Base-by-base conservation (phyloP, 805 yeast species). In the Cyberlindnera mycetangii region DNA sequence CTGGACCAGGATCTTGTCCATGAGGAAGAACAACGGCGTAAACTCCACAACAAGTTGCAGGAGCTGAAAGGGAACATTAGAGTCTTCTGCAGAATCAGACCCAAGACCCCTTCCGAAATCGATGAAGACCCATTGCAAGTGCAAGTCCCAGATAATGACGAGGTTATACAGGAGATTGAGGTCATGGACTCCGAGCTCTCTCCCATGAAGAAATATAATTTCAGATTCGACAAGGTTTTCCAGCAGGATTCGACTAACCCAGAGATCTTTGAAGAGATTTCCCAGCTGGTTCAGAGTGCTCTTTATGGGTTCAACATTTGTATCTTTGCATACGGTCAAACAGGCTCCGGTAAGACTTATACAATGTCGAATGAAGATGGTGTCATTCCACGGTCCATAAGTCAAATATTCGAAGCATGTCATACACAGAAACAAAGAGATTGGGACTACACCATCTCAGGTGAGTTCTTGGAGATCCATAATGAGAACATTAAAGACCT, bases 281-380 rank as follows among this genome's bases (percentile, higher is more conserved):
- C 93, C 2, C 96, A 89, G 61, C 65, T 92, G 18, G 81, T 92
- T 2, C 96, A 89, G 61, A 88, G 76, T 68, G 81, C 95, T 1
- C 62, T 90, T 12, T 95, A 92, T 64, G 99, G 99, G 0, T 81
- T 73, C 58, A 89, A 89, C 54, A 96, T 89, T 3, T 89, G 97
- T 63, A 87, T 93, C 2, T 89, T 92, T 68, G 96, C 98, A 0
- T 92, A 93, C 62, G 99, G 99, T 1, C 99, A 92, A 64, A 93
- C 99, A 0, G 96, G 93, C 0, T 84, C 97, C 0, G 99, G 99
- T 3, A 92, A 92, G 61, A 92, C 98, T 0, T 83, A 67, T 61
- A 93, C 99, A 0, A 93, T 92, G 98, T 76, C 89, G 2, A 67
- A 74, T 20, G 56, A 64, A 1, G 84, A 83, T 56, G 98, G 99